Evolutionary conservation across 805 yeast species (phyloP), one percentile per base, ranked within the genome.

Genomic region (Wickerhamomyces ciferrii): DNA sequence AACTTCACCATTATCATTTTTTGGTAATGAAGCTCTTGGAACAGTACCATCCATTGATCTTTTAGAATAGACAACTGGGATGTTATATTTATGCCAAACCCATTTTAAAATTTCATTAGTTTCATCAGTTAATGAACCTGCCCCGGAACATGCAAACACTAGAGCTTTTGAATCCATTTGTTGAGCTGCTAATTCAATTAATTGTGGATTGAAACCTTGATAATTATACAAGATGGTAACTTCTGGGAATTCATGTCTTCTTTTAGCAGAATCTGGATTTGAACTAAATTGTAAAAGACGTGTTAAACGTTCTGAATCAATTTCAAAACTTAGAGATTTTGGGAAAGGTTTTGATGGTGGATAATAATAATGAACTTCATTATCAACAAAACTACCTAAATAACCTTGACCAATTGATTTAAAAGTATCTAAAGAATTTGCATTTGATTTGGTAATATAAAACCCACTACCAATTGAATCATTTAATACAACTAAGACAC

Each of bases 31-130:
- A 3, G 79, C 81, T 15, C 62, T 66, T 2, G 89, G 84, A 19
- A 83, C 83, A 79, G 79, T 78, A 13, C 89, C 89, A 58, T 82
- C 87, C 72, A 78, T 79, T 9, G 87, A 74, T 57, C 88, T 71
- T 56, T 82, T 81, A 31, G 87, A 80, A 57, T 78, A 82, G 1
- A 83, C 70, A 1, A 82, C 70, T 1, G 88, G 88, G 25, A 79
- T 67, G 18, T 63, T 55, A 42, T 68, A 58, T 25, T 63, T 55
- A n/a, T 63, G 55, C 48, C 70, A 71, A 19, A 69, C 66, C 41
- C 68, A 63, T 25, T 69, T 64, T 39, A 74, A 57, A n/a, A 64
- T 62, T 39, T 68, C 67, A 50, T 76, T 78, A 2, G 83, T 76
- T 15, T 58, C 64, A 5, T 72, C 76, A 23, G 79, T 70, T 63